Conservation (phyloP, 352 stramenopile genomes). For the Phytophthora quininea region DNA sequence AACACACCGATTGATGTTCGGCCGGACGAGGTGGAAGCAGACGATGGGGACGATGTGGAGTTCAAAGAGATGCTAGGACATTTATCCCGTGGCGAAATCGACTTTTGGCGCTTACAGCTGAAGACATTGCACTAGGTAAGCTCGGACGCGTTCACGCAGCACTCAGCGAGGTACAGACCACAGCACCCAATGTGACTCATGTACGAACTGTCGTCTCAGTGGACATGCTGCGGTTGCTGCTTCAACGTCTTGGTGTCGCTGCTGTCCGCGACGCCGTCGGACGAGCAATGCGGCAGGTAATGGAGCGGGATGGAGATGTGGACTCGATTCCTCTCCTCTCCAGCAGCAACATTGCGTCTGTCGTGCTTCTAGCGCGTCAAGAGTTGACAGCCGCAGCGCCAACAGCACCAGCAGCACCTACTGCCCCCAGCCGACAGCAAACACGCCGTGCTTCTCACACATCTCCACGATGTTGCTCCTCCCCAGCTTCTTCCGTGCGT, state of each 20-base stretch:
- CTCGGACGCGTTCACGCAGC: conserved; percentile 39
- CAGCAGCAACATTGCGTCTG: conserved; percentile 43
- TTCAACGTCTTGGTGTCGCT: conserved; percentile 33
- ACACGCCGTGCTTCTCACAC: conserved; percentile 8
- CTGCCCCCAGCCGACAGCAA: conserved; percentile 3
- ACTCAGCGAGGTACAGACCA: conserved; percentile 11
- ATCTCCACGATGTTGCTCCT: conserved; percentile 17
- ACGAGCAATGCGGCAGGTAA: conserved; percentile 23
- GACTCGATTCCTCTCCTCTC: conserved; percentile 35
- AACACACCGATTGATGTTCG: neutral
- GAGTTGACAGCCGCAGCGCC: conserved; percentile 15
- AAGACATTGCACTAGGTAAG: conserved; percentile 34
- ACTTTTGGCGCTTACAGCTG: conserved; percentile 34
- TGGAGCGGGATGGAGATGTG: conserved; percentile 28
- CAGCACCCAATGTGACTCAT: conserved; percentile 24
- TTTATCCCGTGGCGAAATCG: conserved; percentile 32
- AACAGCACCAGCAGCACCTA: neutral
- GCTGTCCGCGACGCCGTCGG: conserved; percentile 36
- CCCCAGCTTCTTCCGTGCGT: conserved; percentile 14
- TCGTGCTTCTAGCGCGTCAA: conserved; percentile 38
- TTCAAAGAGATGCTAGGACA: conserved; percentile 46
- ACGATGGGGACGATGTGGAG: conserved; percentile 15
- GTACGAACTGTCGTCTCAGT: conserved; percentile 46
- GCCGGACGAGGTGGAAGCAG: conserved; percentile 14
- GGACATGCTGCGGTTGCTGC: conserved; percentile 47